phyloP scores from a whole-genome alignment of 2,329 filamentous ascomycete genomes.

The Plectosphaerella cucumerina region DNA sequence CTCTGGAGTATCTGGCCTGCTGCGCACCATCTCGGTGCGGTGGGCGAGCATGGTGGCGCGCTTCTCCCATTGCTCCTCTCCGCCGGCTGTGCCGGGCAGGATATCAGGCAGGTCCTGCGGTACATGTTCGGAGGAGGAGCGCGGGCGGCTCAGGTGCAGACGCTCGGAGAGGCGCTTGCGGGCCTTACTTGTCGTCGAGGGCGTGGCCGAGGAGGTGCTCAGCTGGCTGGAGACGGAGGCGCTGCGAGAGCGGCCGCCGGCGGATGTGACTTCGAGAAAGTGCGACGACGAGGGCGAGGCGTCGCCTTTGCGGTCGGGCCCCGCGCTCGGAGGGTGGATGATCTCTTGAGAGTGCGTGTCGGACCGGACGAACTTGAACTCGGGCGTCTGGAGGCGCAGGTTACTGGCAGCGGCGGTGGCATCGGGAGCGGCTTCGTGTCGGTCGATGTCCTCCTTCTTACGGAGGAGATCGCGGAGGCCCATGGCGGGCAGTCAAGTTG shows the following conservation, averaged over 20 bases:
- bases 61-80: conserved; percentile 84
- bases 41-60: conserved; percentile 83
- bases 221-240: conserved; percentile 39
- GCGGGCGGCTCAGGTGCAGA: conserved; percentile 60
- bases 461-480: conserved; percentile 49
- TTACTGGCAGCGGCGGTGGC: conserved; percentile 14
- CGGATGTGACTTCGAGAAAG: conserved; percentile 33
- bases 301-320: conserved; percentile 15
- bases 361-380: conserved; percentile 80
- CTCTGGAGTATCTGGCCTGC: conserved; percentile 34
- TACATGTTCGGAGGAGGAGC: conserved; percentile 65
- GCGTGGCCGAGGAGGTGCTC: conserved; percentile 25
- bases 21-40: conserved; percentile 47
- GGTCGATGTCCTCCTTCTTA: conserved; percentile 45
- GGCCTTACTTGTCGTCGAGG: conserved; percentile 20
- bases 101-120: conserved; percentile 79
- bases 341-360: conserved; percentile 78
- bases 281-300: conserved; percentile 17
- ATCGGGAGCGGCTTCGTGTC: conserved; percentile 23
- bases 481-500: conserved; percentile 29
- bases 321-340: conserved; percentile 61
- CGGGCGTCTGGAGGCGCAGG: conserved; percentile 40
- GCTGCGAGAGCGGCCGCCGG: conserved; percentile 43
- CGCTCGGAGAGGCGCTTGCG: conserved; percentile 59
- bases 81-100: conserved; percentile 40